These are phyloP conservation scores for Euphorbia corollata DNA, from an alignment of 441 rosid genomes.

Conservation along the genomic window DNA sequence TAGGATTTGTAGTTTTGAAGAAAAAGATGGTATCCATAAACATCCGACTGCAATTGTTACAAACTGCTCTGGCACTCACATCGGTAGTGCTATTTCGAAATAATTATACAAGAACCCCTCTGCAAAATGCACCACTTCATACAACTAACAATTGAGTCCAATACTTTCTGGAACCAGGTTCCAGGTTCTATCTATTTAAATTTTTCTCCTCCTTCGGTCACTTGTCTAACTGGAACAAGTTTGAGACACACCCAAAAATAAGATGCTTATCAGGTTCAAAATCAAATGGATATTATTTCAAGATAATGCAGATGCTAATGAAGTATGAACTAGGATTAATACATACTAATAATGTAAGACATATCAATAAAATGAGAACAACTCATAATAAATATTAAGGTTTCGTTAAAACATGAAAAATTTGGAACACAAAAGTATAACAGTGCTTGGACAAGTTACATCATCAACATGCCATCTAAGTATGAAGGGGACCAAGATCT, in stretches of 20 bases:
- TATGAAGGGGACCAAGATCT: slow-evolving; percentile 8
- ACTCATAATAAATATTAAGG: too few relatives aligned
- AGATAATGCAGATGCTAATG: neutral
- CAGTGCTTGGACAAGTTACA: slow-evolving; percentile 10
- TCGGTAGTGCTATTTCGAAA: neutral
- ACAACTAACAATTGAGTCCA: neutral
- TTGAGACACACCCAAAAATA: slow-evolving; percentile 7
- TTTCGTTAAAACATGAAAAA: slow-evolving; percentile 1
- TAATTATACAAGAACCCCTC: slow-evolving; percentile 1
- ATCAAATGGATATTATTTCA: slow-evolving; percentile 6
- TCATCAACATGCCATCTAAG: neutral
- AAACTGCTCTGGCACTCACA: neutral
- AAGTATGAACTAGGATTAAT: neutral
- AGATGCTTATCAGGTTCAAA: neutral
- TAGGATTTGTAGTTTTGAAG: neutral
- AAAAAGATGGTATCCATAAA: slow-evolving; percentile 10
- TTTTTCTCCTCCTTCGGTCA: slow-evolving; percentile 6
- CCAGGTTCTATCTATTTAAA: neutral
- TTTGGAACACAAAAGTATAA: slow-evolving; percentile 11
- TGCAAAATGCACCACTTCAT: neutral
- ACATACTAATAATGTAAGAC: neutral
- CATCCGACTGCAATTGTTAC: slow-evolving; percentile 15
- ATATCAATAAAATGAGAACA: neutral
- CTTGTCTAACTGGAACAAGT: slow-evolving; percentile 16
- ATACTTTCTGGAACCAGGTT: slow-evolving; percentile 15